Evolutionary conservation across 495 filamentous ascomycete species (phyloP), one percentile per base, ranked within the genome.

Genomic region (Pseudomonodictys pantanalensis): DNA sequence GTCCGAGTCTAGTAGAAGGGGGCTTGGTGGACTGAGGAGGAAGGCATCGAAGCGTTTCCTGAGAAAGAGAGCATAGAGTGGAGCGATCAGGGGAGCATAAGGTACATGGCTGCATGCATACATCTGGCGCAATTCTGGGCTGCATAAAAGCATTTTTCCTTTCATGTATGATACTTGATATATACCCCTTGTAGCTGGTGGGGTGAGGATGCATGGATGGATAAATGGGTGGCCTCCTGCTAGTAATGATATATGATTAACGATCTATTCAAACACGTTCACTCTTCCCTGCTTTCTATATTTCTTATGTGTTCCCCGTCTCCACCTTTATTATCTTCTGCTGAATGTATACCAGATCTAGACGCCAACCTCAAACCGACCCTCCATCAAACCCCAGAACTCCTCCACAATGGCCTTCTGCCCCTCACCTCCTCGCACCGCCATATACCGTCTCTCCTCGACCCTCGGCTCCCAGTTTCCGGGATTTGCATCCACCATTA

Each of bases 381-480:
- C 80, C 24, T 77, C 65, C 1, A 83, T 76, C 9, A 75, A 72
- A 2, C 66, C 71, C 91, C 91, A 96, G 64, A 96, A 89, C 73
- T 96, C 89, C 72, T 90, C 81, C 1, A 93, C 80, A 12, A 95
- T 66, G 71, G 84, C 82, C 75, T 81, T 84, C 74, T 92, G 88
- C 12, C 90, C 89, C 51, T 72, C 72, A 3, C 82, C 81, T 1
- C 77, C 85, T 48, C 91, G 77, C 11, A 96, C 82, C 23, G 89
- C 90, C 57, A 96, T 72, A 71, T 95, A 95, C 54, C 82, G 79
- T 52, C 92, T 79, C 33, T 80, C 83, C 69, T 96, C 91, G n/a
- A 97, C 66, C 51, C 68, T 73, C 4, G 86, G 77, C 33, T 88
- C 77, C 91, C 90, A 93, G 59, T 79, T 80, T 2, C 87, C 90